Conservation (phyloP, 2,329 filamentous ascomycete species). For the Ceratocystis smalleyi region DNA sequence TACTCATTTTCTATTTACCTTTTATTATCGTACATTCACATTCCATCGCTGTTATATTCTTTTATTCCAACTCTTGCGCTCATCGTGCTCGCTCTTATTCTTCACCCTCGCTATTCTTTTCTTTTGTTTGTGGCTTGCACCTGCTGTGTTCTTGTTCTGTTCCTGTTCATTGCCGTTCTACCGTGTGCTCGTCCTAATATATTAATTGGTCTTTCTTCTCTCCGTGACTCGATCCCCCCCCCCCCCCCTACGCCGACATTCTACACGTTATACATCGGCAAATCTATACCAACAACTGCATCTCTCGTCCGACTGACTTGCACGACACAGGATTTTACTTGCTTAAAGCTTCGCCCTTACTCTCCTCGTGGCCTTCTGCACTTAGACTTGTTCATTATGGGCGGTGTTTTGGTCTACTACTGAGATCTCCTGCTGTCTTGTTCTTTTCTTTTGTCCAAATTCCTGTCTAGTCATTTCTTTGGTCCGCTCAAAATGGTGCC, state of each 20-base stretch:
- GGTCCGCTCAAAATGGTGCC: neutral
- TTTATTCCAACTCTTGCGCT: neutral
- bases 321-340: neutral
- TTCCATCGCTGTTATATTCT: neutral
- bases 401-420: slow-evolving; percentile 67
- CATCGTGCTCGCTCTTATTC: neutral
- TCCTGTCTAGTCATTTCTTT: neutral
- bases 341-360: neutral
- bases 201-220: neutral
- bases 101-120: neutral
- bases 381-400: slow-evolving; percentile 18
- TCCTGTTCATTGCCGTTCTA: neutral
- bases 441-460: neutral
- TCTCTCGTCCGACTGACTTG: neutral
- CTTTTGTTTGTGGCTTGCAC: neutral
- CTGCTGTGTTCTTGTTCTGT: neutral
- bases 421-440: neutral
- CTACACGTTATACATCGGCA: neutral
- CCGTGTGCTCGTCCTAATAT: neutral
- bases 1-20: neutral
- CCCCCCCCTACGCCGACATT: neutral
- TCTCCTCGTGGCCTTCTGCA: neutral
- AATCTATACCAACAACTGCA: neutral
- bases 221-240: neutral
- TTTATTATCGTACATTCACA: neutral